Base-by-base conservation (phyloP, 2,329 filamentous ascomycete species). In the Mycosphaerella arachidis region DNA sequence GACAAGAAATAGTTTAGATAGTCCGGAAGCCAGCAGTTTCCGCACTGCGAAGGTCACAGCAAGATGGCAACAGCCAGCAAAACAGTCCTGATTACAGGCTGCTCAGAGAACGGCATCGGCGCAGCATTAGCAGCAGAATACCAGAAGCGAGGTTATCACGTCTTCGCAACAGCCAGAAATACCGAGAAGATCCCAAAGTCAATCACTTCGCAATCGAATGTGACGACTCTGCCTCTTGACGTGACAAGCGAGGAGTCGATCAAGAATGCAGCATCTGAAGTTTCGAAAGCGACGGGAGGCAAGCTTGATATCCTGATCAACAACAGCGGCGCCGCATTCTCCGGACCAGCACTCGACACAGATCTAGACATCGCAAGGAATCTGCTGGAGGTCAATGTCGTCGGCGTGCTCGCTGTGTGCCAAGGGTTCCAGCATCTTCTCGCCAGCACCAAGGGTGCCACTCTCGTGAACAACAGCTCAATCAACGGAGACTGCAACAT, bases 351-450 rank as follows among this genome's bases (percentile, higher is more conserved):
- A 6, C 56, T 57, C 1, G 56, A 57, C 13, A 57, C 56, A 16
- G 50, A 53, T 33, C 12, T 57, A 10, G 18, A 24, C 2, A 37
- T 45, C 6, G 27, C 50, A 20, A 29, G 50, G 33, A 33, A 40
- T 18, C 12, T 57, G 12, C 52, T 76, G 66, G 77, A 81, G 53
- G 76, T 82, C 56, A 84, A 84, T 60, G 66, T 83, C 29, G 77
- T 77, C 37, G 81, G 82, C 0, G 71, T 66, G 0, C 66, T 71
- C 54, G 61, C 66, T 4, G 58, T 70, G 18, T 67, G 63, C 5
- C 67, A 71, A 45, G 67, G 76, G 0, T 83, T 84, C 61, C 67
- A 84, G 12, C 79, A 80, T 0, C 58, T 80, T 24, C 61, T 83
- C 20, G 30, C 59, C 33, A 33, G 24, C 35, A 54, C 37, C 31